Base-by-base conservation (phyloP, 73 alveolate species). In the Tetrahymena thermophila region DNA sequence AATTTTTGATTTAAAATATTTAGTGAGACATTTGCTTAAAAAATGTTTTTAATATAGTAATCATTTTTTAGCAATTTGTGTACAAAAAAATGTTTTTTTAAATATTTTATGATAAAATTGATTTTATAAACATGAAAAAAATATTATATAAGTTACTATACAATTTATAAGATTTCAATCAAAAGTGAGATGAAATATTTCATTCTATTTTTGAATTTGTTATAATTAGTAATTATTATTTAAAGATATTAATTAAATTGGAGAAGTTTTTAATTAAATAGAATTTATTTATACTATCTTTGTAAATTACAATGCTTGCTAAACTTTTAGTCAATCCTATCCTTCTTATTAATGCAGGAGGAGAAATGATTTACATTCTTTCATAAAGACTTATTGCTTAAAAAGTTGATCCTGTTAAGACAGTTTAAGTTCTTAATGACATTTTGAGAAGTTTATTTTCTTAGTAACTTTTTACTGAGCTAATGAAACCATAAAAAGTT, bases 291-390 rank as follows among this genome's bases (percentile, higher is more conserved):
- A 56, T 40, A 40, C 44, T 40, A 40, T 9, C 44, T 50, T 15
- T 11, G 83, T 19, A 50, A 50, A 5, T 50, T 50, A 16, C 3
- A 10, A 50, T 50, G 83, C 83, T 50, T 50, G 89, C 89, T 13
- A 71, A 71, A 31, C 89, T 71, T 23, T 71, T 71, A 71, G 89
- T 71, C 89, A 71, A 71, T 31, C 89, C 89, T 5, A 71, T 71
- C 17, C 89, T 71, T 71, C 89, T 71, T 1, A 71, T 71, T 94
- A 95, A 96, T 43, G 85, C 95, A 85, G 98, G 98, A 37, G 98
- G 97, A 56, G 98, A 96, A 96, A 96, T 96, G 98, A 94, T 96
- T 34, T 96, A 95, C 95, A 96, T 96, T 43, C 94, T 96, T 85
- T 96, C 97, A 56, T 96, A 97, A 43, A 85, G 98, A 34, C 89